Evolutionary conservation across 177 flowering plant species (phyloP), one percentile per base, ranked within the genome.

Genomic region (Vitis hybrid): DNA sequence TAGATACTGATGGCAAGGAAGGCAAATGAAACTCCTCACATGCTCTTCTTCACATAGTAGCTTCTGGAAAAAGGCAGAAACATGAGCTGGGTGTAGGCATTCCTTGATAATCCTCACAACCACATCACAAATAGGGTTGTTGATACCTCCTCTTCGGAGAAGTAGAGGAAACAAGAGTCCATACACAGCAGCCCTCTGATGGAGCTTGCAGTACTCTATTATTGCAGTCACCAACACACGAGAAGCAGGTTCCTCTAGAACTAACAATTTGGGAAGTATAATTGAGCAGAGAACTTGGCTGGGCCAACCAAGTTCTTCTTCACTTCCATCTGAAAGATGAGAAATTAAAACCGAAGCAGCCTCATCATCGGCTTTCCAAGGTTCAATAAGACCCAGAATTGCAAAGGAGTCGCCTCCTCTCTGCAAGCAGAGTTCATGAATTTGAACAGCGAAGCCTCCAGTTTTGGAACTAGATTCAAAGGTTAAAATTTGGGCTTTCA

Each of bases 51-150:
- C 76, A 64, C 79, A 78, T 0, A 92, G 82, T 62, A 92, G 76
- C 77, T 82, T 89, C 60, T 88, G 93, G 78, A 87, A 89, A 71
- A 88, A 82, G 55, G 93, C 84, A 21, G 98, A 85, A 71, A 84
- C 89, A 73, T 93, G 98, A 74, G 85, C 89, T 1, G 87, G 76
- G 77, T 89, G 98, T 81, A 89, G 76, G 79, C 91, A 89, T 69
- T 93, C 98, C 68, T 55, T 91, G n/a, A 87, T 62, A 16, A 91
- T 76, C 79, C 82, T 86, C 7, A 90, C 69, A 39, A 91, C 58
- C 16, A 85, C 78, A 66, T 93, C 93, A 33, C 89, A 86, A 0
- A 84, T 75, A 26, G 70, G 81, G 16, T 71, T 81, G 74, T 88
- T 91, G 58, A 93, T 77, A 29, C 98, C 97, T 12, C 79, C 85